phyloP scores from a whole-genome alignment of 495 filamentous ascomycete genomes.

The Astrocystis sublimbata region DNA sequence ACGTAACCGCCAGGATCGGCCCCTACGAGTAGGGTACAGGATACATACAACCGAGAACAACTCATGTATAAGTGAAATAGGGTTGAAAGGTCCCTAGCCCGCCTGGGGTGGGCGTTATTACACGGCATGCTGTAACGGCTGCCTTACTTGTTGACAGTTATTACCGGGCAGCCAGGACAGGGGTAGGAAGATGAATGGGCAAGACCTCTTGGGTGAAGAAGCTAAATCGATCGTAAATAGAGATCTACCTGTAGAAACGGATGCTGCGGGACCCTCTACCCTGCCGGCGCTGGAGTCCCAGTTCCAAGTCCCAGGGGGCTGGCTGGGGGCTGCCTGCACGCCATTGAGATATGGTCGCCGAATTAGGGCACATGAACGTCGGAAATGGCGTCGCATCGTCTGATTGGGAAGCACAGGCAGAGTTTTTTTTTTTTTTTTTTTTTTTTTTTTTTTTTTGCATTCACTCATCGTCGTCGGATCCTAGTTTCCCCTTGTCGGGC shows the following conservation, averaged over 20 bases:
- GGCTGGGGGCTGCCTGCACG: slow-evolving; percentile 15
- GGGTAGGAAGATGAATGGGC: neutral
- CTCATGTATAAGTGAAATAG: neutral
- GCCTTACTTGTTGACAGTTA: neutral
- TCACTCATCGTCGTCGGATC: neutral
- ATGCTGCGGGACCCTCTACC: slow-evolving; percentile 13
- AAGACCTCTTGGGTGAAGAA: neutral
- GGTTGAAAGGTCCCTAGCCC: neutral
- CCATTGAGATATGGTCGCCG: slow-evolving; percentile 16
- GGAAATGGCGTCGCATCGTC: slow-evolving; percentile 2
- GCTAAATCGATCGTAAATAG: slow-evolving; percentile 22
- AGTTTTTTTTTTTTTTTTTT: neutral
- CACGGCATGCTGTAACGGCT: slow-evolving; percentile 1
- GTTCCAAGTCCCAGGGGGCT: slow-evolving; percentile 14
- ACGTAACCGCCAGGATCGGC: too few relatives aligned
- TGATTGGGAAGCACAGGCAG: neutral
- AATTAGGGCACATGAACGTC: slow-evolving; percentile 5
- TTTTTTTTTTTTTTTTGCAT: neutral
- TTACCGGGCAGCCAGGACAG: slow-evolving; percentile 4
- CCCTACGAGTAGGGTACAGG: too few relatives aligned
- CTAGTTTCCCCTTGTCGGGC: neutral
- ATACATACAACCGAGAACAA: too few relatives aligned
- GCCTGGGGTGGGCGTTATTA: neutral
- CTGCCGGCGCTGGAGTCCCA: slow-evolving; percentile 5
- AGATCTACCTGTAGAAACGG: slow-evolving; percentile 19